Base-by-base conservation (phyloP, 208 protist species). In the Trypanosoma brucei region DNA sequence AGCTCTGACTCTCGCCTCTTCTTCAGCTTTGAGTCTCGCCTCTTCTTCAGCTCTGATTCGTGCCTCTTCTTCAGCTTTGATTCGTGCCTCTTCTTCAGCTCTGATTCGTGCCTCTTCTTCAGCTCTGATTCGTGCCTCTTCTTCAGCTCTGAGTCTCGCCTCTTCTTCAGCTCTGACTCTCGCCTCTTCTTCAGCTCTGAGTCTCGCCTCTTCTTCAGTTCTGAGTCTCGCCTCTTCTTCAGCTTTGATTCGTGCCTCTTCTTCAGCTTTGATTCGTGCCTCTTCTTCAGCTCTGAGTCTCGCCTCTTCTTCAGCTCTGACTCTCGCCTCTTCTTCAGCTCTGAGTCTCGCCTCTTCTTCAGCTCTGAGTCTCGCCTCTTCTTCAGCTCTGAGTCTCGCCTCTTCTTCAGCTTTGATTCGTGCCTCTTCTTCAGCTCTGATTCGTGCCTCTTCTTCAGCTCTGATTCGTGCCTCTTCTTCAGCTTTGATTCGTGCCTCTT, bases 31-130 rank as follows among this genome's bases (percentile, higher is more conserved):
- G 40, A 46, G 14, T 65, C 49, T 35, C 34, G 36, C 52, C 35
- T 62, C 62, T 48, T 62, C 57, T 46, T 67, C 69, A 14, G 69
- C 49, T 55, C 58, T 68, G 7, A 44, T 44, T 35, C 49, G 68
- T 14, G 50, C 68, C 13, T 45, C 67, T 45, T 37, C 62, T 40
- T 69, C 62, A 38, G 56, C 54, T 36, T 40, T 55, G 6, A 22
- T 0, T 0, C 22, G 22, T 0, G 22, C 22, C 0, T 22, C 22
- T 39, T 55, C 39, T 55, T 62, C 11, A 34, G 56, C 3, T 59
- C 1, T 49, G 31, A 30, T 22, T 22, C 22, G 22, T n/a, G n/a
- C 54, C 37, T 62, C 55, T 22, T 55, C 52, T 9, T 54, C 38
- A 36, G 55, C 59, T 14, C 51, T 70, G 5, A 30, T 50, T 57